These are phyloP conservation scores for Pyrenula aspistea DNA, from an alignment of 495 filamentous ascomycete species.

Conservation along the genomic window DNA sequence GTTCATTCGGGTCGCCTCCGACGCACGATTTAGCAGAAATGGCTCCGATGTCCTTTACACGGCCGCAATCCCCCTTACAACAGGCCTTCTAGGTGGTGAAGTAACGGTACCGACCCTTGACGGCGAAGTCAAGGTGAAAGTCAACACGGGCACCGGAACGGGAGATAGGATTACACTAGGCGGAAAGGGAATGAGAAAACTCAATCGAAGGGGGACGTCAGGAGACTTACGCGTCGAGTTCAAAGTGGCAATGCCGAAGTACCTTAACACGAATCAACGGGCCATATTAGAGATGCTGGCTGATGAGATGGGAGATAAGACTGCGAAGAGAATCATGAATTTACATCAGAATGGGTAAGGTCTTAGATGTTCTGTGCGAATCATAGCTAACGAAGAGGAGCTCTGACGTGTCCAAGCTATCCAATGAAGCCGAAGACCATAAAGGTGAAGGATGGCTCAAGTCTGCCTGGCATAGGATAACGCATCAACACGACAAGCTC, in stretches of 20 bases:
- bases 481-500: conserved; percentile 52
- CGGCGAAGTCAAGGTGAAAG: conserved; percentile 75
- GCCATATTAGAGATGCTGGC: conserved; percentile 89
- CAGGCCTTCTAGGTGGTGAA: conserved; percentile 82
- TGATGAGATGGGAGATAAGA: conserved; percentile 85
- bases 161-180: conserved; percentile 79
- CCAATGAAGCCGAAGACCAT: conserved; percentile 15
- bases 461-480: conserved; percentile 78
- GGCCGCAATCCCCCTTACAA: conserved; percentile 81
- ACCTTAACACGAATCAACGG: conserved; percentile 76
- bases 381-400: neutral
- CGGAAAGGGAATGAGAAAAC: conserved; percentile 85
- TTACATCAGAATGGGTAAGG: conserved; percentile 22
- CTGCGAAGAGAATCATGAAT: conserved; percentile 85
- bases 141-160: conserved; percentile 80
- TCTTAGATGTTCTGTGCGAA: conserved; percentile 1
- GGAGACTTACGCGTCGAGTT: conserved; percentile 91
- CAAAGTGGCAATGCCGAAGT: conserved; percentile 90
- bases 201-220: conserved; percentile 40
- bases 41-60: conserved; percentile 90
- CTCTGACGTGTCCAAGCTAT: conserved; percentile 2
- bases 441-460: conserved; percentile 80
- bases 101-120: conserved; percentile 83
- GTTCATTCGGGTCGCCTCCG: conserved; percentile 66
- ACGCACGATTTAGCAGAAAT: conserved; percentile 71